Evolutionary conservation across 164 flowering plant genomes (phyloP).

Genomic region (Chimonanthus praecox): DNA sequence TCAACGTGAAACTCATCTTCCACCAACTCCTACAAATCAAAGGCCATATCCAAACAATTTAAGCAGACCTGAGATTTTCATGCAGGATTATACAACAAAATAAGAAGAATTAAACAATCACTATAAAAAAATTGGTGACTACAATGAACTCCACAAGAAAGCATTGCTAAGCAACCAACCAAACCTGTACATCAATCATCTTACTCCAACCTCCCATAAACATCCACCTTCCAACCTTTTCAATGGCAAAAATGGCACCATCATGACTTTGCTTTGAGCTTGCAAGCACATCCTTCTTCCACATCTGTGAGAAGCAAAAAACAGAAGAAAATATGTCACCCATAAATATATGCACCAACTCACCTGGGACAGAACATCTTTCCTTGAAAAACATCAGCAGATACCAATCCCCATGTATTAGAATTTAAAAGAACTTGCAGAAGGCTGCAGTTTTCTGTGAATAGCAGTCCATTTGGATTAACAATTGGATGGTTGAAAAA

Average conservation of each 20-base stretch:
- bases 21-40: slow-evolving; percentile 44
- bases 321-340: slow-evolving; percentile 1
- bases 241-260: slow-evolving; percentile 56
- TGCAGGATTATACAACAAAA: neutral
- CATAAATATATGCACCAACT: neutral
- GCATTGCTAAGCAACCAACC: neutral
- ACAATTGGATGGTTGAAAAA: no score
- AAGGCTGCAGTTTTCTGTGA: neutral
- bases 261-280: slow-evolving; percentile 35
- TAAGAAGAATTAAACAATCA: neutral
- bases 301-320: slow-evolving; percentile 42
- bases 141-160: neutral
- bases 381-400: neutral
- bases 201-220: slow-evolving; percentile 85
- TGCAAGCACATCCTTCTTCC: slow-evolving; percentile 58
- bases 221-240: slow-evolving; percentile 55
- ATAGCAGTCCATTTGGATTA: no score
- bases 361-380: neutral
- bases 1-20: slow-evolving; percentile 52
- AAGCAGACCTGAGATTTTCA: neutral
- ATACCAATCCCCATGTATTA: neutral
- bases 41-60: neutral
- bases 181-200: slow-evolving; percentile 62
- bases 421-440: neutral
- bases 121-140: neutral